Evolutionary conservation across 371 early-diverging fungal species (phyloP), one percentile per base, ranked within the genome.

Genomic region (Apophysomyces variabilis): DNA sequence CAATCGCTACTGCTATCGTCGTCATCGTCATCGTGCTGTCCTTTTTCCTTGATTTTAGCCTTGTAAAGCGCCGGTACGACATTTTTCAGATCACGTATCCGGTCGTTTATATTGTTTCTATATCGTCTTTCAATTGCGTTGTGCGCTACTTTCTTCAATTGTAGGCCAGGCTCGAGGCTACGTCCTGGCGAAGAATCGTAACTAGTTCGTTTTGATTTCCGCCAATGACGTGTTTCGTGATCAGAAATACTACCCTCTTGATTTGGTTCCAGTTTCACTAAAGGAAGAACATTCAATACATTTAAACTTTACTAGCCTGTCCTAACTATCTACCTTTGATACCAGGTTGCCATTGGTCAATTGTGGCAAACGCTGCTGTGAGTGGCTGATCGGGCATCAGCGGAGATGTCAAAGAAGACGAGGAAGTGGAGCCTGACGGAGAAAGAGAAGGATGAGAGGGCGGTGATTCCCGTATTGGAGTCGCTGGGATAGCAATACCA

Each of bases 41-140:
- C 46, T 74, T 80, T 76, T 44, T 86, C 79, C 65, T 80, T 83
- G 37, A 82, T 69, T 69, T 82, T 85, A 35, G 87, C 78, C 57
- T 84, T 76, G 58, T 87, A 84, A n/a, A 96, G 80, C 0, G 95
- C 94, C 0, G 97, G 97, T 0, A 97, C 93, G 0, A 92, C 90
- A 65, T 85, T 84, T 66, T 91, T 89, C 11, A 97, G 83, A 41
- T 95, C 95, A 56, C 87, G 77, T 59, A 97, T 96, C 45, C 96
- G 88, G 66, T 96, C 93, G 83, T 97, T 97, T 68, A 97, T 93
- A 75, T 96, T 97, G 77, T 93, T 95, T 64, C 97, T 87, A 76
- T 96, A 96, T 21, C 95, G 89, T n/a, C 93, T 87, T 75, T 97
- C 97, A 57, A 96, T 95, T 4, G 92, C 96, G 67, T 96, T 97